Evolutionary conservation across 2,329 filamentous ascomycete species (phyloP), one percentile per base, ranked within the genome.

Genomic region (Fusarium luffae): DNA sequence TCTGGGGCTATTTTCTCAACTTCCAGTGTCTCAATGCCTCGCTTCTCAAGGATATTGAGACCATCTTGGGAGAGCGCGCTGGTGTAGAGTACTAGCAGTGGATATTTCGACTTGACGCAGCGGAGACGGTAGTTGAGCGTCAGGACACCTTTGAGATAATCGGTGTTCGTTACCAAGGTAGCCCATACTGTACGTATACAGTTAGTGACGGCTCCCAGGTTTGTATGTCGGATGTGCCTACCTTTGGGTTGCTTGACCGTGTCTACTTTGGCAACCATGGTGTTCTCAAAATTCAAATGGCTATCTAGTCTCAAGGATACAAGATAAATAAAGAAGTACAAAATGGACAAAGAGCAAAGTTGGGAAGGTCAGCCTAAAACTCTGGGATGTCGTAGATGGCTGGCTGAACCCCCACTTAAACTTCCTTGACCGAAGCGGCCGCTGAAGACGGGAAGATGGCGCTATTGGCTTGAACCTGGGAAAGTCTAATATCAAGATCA

Each of bases 91-190:
- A 62, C 66, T 0, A 69, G 10, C 0, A 69, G 21, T 0, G 66
- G 32, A 1, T 69, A 54, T 14, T 18, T 44, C 2, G 66, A 69
- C 11, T 54, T 54, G 2, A 69, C 66, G 4, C 60, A 51, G 5
- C 47, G 42, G 0, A 69, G 19, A 16, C 66, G 57, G 3, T 69
- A 51, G 1, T 56, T 54, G 9, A 69, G 46, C 0, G 66, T 69
- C 11, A 69, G 4, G 13, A 69, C 66, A 5, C 66, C 66, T 8
- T 65, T 64, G 2, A 69, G 42, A 13, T 69, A 69, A 1, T 50
- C 37, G 1, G 28, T 34, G 1, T 69, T 66, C 1, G 66, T 69
- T 2, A 69, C 66, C 42, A 69, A 18, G 0, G 66, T 66, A 3
- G 66, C 66, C 66, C 66, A 69, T 5, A 57, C 66, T 69, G 7